Conservation (phyloP, 2,329 filamentous ascomycete genomes). For the Aspergillus versicolor region DNA sequence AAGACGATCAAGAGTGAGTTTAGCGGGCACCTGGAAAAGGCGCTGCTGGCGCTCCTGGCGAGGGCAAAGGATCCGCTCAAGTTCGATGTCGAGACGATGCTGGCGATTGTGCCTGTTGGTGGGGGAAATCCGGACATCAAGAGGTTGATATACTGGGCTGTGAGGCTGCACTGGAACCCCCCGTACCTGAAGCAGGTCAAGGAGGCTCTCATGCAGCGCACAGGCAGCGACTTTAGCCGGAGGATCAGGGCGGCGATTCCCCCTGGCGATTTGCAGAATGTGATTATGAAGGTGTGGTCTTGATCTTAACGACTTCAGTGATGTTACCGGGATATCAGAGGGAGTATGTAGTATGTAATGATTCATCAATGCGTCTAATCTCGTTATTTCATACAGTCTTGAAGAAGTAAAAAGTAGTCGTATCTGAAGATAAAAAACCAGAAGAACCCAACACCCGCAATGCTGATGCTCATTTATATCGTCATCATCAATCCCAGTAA, state of each 20-base stretch:
- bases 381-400: too few relatives aligned
- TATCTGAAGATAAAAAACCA: too few relatives aligned
- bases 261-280: slow-evolving; percentile 8
- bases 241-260: background rate
- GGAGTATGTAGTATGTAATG: slow-evolving; percentile 3
- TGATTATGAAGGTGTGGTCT: slow-evolving; percentile 10
- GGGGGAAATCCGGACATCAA: slow-evolving; percentile 53
- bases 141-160: slow-evolving; percentile 18
- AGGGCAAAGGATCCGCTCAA: slow-evolving; percentile 71
- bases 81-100: slow-evolving; percentile 71
- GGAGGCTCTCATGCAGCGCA: slow-evolving; percentile 44
- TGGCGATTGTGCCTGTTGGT: slow-evolving; percentile 75
- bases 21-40: slow-evolving; percentile 78
- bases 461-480: background rate
- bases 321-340: background rate
- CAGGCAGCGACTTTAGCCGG: slow-evolving; percentile 6
- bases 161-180: slow-evolving; percentile 75
- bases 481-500: background rate
- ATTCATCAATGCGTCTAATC: background rate
- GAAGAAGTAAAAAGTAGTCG: too few relatives aligned
- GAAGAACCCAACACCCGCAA: background rate
- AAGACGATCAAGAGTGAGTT: slow-evolving; percentile 57
- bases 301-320: background rate
- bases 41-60: slow-evolving; percentile 70
- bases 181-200: slow-evolving; percentile 68